Base-by-base conservation (phyloP, 2,329 filamentous ascomycete species). In the Sporothrix luriei region DNA sequence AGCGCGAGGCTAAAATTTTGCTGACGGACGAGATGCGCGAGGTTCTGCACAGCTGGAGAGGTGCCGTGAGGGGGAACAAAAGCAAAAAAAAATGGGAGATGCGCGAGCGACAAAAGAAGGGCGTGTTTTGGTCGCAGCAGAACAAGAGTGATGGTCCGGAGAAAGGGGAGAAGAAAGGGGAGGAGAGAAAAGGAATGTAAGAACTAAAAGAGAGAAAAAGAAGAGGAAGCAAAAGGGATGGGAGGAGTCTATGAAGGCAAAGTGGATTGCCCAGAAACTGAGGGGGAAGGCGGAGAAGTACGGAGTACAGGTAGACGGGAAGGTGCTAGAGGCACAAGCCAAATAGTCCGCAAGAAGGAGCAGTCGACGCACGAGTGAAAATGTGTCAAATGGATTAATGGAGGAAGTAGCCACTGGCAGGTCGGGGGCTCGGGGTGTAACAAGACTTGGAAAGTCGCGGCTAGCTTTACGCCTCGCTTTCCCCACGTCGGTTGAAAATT, bases 381-480 rank as follows among this genome's bases (percentile, higher is more conserved):
- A 64, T 40, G 40, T 21, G 46, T 59, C 43, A 16, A 62, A 55
- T 49, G 59, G 7, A 40, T 24, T 40, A n/a, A 52, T 67, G 67
- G n/a, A 21, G 33, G 61, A 26, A 61, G 46, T 48, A 65, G 48
- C 57, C 26, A 57, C 65, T 66, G 69, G 57, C 48, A 68, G 43
- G 48, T 38, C 65, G 65, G 69, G 10, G 55, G 29, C 33, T 33
- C 33, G 33, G 33, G 33, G 33, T 7, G 33, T 33, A 33, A 68
- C 65, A 65, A 68, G 65, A 68, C 59, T 70, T 46, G 68, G 52
- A 43, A 24, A 54, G 67, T 62, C 29, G 11, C 26, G 26, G 38
- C 57, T 62, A 62, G 21, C 38, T 26, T n/a, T 48, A 29, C 21
- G 21, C 9, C 26, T 54, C 49, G 55, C 40, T 49, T 69, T 54